Percentiles rank a stretch among this genome's conserved stretches.
Evolutionary conservation across 2,329 filamentous ascomycete species (phyloP).

Genomic region (Pyrenochaeta sp.): DNA sequence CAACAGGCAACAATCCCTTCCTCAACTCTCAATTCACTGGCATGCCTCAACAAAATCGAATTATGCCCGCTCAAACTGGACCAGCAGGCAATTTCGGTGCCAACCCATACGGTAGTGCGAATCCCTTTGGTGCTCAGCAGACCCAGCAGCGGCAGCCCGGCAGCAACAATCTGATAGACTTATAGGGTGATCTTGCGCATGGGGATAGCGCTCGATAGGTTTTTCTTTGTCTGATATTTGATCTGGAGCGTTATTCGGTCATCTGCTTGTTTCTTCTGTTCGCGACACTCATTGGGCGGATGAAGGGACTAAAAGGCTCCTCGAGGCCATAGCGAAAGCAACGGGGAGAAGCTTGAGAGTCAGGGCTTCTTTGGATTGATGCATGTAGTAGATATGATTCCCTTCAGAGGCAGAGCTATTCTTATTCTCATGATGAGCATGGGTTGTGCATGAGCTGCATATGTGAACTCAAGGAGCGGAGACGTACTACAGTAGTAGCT

Average conservation of each 20-base stretch:
- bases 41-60: slow-evolving; percentile 57
- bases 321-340: slow-evolving; percentile 5
- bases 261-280: slow-evolving; percentile 15
- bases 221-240: slow-evolving; percentile 34
- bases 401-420: slow-evolving; percentile 20
- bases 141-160: slow-evolving; percentile 53
- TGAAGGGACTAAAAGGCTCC: slow-evolving; percentile 23
- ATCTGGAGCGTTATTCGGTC: slow-evolving; percentile 20
- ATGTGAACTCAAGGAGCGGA: slow-evolving; percentile 6
- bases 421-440: slow-evolving; percentile 16
- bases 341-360: slow-evolving; percentile 5
- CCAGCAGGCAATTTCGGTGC: slow-evolving; percentile 58
- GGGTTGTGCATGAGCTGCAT: slow-evolving; percentile 10
- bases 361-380: slow-evolving; percentile 1
- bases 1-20: slow-evolving; percentile 89
- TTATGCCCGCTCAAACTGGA: slow-evolving; percentile 61
- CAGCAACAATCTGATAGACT: slow-evolving; percentile 69
- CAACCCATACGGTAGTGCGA: slow-evolving; percentile 56
- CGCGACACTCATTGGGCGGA: slow-evolving; percentile 16
- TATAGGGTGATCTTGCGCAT: slow-evolving; percentile 48
- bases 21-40: slow-evolving; percentile 84
- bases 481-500: not conserved
- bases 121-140: slow-evolving; percentile 64
- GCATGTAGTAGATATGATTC: slow-evolving; percentile 26
- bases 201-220: not conserved